Percentiles rank a stretch among this genome's conserved stretches.
These are phyloP conservation scores for Encephalitozoon cuniculi DNA, from an alignment of 371 early-diverging fungal species.

Conservation along the genomic window DNA sequence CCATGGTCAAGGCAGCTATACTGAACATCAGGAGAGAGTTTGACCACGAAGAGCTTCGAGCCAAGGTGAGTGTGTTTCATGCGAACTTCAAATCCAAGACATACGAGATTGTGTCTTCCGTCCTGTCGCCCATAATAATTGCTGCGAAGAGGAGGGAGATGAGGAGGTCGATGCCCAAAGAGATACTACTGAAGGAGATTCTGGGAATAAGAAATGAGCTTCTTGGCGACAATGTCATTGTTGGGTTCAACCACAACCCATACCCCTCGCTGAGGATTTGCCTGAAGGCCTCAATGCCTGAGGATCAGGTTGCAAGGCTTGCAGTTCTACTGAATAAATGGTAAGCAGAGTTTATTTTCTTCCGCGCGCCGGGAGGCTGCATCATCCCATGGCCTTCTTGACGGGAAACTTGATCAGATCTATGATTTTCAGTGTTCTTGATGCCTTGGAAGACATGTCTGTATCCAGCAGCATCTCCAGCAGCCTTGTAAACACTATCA, in stretches of 20 bases:
- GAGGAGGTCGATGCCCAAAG: not conserved
- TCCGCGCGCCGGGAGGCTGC: not conserved
- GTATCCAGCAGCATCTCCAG: not conserved
- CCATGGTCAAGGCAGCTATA: slow-evolving; percentile 75
- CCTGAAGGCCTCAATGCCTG: not conserved
- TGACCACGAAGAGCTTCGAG: not conserved
- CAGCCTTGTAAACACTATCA: not conserved
- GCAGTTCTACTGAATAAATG: not conserved
- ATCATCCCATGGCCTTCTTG: slow-evolving; percentile 12
- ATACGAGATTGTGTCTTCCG: slow-evolving; percentile 32
- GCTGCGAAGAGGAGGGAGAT: not conserved
- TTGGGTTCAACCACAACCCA: slow-evolving; percentile 36
- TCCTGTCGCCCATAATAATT: slow-evolving; percentile 35
- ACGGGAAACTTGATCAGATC: slow-evolving; percentile 34
- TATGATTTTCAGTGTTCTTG: not conserved
- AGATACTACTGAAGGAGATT: not conserved
- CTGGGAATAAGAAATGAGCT: not conserved
- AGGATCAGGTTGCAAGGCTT: slow-evolving; percentile 23
- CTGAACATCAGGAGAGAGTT: slow-evolving; percentile 66
- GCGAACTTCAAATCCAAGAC: slow-evolving; percentile 1
- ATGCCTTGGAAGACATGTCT: not conserved
- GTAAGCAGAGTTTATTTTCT: not conserved
- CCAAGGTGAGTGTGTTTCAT: not conserved
- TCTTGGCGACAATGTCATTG: not conserved
- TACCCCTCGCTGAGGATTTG: slow-evolving; percentile 24